phyloP scores from a whole-genome alignment of 768 basidiomycete species.

The Arthromyces matolae region DNA sequence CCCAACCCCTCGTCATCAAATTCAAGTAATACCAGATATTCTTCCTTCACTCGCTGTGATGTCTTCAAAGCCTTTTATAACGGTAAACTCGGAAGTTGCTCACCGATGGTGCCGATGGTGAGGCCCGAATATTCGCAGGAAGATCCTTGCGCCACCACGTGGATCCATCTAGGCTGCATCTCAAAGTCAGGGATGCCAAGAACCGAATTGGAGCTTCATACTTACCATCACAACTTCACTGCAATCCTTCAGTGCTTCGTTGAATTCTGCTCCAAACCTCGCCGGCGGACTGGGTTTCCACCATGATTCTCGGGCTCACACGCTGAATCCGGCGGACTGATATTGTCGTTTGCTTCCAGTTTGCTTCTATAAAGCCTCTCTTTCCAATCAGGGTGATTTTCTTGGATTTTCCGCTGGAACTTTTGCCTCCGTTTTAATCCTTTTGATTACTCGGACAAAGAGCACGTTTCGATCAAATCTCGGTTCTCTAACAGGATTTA shows the following conservation, averaged over 20 bases:
- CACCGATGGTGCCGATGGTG: not conserved
- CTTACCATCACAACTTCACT: no score
- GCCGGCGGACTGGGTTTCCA: no score
- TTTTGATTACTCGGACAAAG: slow-evolving; percentile 8
- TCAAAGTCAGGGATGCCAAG: not conserved
- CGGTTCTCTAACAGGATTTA: slow-evolving; percentile 1
- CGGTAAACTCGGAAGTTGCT: not conserved
- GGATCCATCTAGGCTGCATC: not conserved
- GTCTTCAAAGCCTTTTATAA: no score
- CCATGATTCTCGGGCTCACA: no score
- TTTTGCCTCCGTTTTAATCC: not conserved
- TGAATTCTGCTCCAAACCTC: no score
- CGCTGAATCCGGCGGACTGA: no score
- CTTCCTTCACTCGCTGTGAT: no score
- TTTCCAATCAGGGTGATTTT: not conserved
- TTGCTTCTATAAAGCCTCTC: no score
- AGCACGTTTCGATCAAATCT: slow-evolving; percentile 5
- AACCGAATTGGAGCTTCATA: not conserved
- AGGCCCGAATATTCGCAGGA: not conserved
- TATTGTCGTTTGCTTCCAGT: no score
- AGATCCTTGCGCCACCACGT: slow-evolving; percentile 2
- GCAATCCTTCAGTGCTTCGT: no score
- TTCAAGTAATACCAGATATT: no score
- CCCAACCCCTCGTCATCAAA: no score
- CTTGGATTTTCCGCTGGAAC: not conserved